Percentiles rank a stretch among this genome's conserved stretches.
Evolutionary conservation across 768 basidiomycete species (phyloP).

Genomic region (Zangia roseola): DNA sequence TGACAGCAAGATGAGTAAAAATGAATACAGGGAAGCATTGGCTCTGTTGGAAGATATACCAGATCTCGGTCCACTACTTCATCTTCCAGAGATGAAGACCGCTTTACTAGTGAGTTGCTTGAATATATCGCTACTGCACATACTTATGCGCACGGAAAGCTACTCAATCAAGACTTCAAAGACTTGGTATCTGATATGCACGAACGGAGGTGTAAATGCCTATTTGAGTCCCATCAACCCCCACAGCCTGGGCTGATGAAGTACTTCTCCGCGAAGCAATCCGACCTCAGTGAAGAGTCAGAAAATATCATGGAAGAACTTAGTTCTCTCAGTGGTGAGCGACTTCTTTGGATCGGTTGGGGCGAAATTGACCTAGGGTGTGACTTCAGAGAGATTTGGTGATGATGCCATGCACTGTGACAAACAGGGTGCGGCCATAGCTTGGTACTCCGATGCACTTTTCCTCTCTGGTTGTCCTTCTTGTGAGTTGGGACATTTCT

Average conservation of each 20-base stretch:
- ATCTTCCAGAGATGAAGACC: neutral
- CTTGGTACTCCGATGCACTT: conserved; percentile 14
- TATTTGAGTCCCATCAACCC: neutral
- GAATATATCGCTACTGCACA: neutral
- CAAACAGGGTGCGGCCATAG: conserved; percentile 2
- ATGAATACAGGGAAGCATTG: neutral
- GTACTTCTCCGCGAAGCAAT: neutral
- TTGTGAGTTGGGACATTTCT: neutral
- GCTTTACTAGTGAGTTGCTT: conserved; percentile 6
- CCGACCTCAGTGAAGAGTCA: conserved; percentile 6
- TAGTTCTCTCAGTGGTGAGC: conserved; percentile 12
- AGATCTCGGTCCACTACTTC: neutral
- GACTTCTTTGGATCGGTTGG: neutral
- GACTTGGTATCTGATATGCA: conserved; percentile 9
- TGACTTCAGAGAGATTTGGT: conserved; percentile 9
- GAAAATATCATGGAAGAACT: conserved; percentile 1
- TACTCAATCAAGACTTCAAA: conserved; percentile 11
- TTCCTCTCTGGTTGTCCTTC: neutral
- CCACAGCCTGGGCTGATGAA: neutral
- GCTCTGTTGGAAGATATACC: neutral
- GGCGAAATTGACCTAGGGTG: too few relatives aligned
- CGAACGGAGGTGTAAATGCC: conserved; percentile 3
- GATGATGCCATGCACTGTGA: neutral
- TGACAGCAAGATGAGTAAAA: neutral
- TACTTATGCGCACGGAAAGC: conserved; percentile 3